A percentile compares a stretch with the other conserved stretches of the same genome.
phyloP scores from a whole-genome alignment of 2,329 filamentous ascomycete genomes.

The Botrytis deweyae region DNA sequence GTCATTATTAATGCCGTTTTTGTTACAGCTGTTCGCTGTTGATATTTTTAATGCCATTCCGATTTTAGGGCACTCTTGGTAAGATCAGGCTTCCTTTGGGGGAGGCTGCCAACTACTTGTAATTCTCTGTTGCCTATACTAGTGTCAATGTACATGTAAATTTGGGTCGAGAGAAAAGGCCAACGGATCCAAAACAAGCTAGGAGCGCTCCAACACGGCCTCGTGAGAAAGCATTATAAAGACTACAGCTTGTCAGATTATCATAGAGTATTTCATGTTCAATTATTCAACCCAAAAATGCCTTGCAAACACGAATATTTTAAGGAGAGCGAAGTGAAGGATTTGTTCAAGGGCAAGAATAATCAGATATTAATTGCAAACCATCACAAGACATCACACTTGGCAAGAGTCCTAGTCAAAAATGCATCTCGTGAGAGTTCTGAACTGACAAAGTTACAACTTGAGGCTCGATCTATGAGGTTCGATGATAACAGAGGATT shows the following conservation, averaged over 20 bases:
- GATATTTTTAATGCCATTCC: background rate
- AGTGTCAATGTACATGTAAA: background rate
- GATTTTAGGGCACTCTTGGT: background rate
- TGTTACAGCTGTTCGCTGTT: background rate
- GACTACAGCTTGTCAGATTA: background rate
- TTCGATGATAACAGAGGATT: too few species aligned
- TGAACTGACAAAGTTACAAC: accelerated
- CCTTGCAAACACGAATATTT: background rate
- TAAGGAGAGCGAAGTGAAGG: background rate
- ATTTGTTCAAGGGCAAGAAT: background rate
- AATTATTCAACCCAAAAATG: background rate
- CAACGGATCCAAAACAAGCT: background rate
- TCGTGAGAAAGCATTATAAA: background rate
- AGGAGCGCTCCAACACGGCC: background rate
- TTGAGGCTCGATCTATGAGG: background rate
- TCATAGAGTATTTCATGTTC: background rate
- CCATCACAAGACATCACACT: background rate
- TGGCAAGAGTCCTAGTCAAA: background rate
- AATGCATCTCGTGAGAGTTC: accelerated
- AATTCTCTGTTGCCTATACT: background rate
- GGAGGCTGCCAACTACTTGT: too few species aligned
- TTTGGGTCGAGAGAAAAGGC: background rate
- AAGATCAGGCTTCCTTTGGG: background rate
- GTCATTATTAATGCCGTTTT: background rate
- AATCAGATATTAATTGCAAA: background rate